Base-by-base conservation (phyloP, 805 yeast species). In the Zygosaccharomyces gambellarensis region DNA sequence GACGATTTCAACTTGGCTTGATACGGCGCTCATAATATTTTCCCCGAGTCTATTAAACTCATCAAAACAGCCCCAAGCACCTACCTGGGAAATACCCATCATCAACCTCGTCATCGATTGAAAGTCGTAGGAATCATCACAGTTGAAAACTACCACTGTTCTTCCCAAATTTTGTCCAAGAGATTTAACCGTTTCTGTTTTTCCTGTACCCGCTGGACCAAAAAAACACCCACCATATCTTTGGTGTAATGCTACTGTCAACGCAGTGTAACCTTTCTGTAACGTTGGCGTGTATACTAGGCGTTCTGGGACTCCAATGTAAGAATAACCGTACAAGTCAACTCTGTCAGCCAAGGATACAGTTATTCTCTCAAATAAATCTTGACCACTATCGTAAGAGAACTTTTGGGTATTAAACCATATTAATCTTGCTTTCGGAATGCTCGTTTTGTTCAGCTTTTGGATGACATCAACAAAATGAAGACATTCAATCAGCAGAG, bases 201-300 rank as follows among this genome's bases (percentile, higher is more conserved):
- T 92, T 55, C 98, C 98, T 0, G 98, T 92, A 38, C 98, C 98
- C 2, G 98, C 97, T 1, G 98, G 97, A 0, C 98, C 98, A 65
- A 85, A 82, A 0, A 95, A 85, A 1, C 95, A 85, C 0, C 96
- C 95, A n/a, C 98, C 98, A 7, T 81, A 71, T 31, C 76, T 77
- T 56, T 83, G 88, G 30, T 79, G 76, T 14, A 90, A 63, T 0
- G 97, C 90, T 51, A 83, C 85, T 0, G 86, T 73, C 81, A 90
- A 79, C 0, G 90, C 71, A 7, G 83, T 62, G 61, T 78, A 88
- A 49, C 88, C 79, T 5, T 75, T 71, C 43, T 80, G 79, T 6
- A 87, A 74, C 17, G 88, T 71, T 1, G 92, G 88, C 0, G 97
- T 92, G 47, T 79, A 76, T 0, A 92, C 95, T 21, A 90, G 70